Evolutionary conservation across 768 basidiomycete species (phyloP).

Genomic region (Lanmaoa pseudosensibilis): DNA sequence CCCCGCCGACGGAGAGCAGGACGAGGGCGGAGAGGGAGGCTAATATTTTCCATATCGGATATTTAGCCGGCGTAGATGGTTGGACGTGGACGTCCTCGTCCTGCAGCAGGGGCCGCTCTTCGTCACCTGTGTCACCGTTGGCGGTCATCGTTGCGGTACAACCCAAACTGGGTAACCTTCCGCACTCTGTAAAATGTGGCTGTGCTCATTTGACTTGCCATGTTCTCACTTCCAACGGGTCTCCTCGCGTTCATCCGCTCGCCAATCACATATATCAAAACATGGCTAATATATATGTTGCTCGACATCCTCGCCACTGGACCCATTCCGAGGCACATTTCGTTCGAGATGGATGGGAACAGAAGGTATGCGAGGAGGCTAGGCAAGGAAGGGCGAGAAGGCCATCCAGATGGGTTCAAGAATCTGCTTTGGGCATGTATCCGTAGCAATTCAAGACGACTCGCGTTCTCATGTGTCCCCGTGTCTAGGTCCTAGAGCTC

Average conservation of each 20-base stretch:
- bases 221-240: background rate
- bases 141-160: background rate
- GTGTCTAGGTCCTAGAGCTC: constrained; percentile 75
- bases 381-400: constrained; percentile 65
- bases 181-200: constrained; percentile 18
- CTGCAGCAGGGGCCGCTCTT: constrained; percentile 28
- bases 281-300: constrained; percentile 42
- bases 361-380: constrained; percentile 78
- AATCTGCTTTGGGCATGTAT: constrained; percentile 72
- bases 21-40: constrained; percentile 13
- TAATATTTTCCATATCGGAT: constrained; percentile 11
- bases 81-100: constrained; percentile 12
- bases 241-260: constrained; percentile 13
- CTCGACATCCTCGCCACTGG: constrained; percentile 73
- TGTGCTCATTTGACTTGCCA: constrained; percentile 5
- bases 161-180: background rate
- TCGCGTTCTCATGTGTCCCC: background rate
- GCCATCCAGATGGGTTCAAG: constrained; percentile 83
- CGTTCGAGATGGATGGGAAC: constrained; percentile 98
- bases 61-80: background rate
- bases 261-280: constrained; percentile 16
- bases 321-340: constrained; percentile 86
- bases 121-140: constrained; percentile 19
- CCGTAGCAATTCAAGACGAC: background rate
- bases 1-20: constrained; percentile 14